Evolutionary conservation across 2,329 filamentous ascomycete species (phyloP), one percentile per base, ranked within the genome.

Genomic region (Penicillium nordicum): DNA sequence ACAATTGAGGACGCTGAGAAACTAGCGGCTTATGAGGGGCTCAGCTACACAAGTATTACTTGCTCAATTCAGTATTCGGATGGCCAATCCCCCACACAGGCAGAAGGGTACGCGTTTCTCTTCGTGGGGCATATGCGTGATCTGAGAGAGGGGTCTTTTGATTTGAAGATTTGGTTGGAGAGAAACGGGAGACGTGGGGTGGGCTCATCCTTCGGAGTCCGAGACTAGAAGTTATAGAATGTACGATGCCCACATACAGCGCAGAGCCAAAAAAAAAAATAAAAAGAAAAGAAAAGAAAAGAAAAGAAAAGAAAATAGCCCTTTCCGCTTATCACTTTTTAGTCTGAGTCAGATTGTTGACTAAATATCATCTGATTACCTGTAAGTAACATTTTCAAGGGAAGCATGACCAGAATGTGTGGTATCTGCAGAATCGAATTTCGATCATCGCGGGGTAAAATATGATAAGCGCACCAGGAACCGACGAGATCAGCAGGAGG

Each of bases 21-120:
- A 40, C 44, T 63, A 34, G 64, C 55, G 4, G 29, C 25, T 2
- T 64, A 62, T 53, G 59, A 64, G 40, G 64, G 56, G 9, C 43
- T 45, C 1, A 59, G 50, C 34, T 64, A 65, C 30, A 27, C 47
- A 14, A 18, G 45, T 23, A 25, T 34, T 29, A 10, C 47, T 23
- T 61, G 60, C 50, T 45, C 34, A 11, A 60, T 63, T 36, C 14
- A 18, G 18, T 63, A 51, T 50, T 36, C 25, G 25, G 61, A 63
- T 54, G 25, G 32, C 18, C 29, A 41, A 27, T 30, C 18, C 14
- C 55, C 53, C 1, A 34, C 5, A 1, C 27, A 50, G 11, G 34
- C 36, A 10, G 48, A 55, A 8, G 56, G 56, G 10, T 40, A 52
- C 53, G 27, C 18, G 11, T 59, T 59, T 25, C 37, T 45, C 5